These are phyloP conservation scores for Botrytis tulipae DNA, from an alignment of 2,329 filamentous ascomycete genomes.

Conservation along the genomic window DNA sequence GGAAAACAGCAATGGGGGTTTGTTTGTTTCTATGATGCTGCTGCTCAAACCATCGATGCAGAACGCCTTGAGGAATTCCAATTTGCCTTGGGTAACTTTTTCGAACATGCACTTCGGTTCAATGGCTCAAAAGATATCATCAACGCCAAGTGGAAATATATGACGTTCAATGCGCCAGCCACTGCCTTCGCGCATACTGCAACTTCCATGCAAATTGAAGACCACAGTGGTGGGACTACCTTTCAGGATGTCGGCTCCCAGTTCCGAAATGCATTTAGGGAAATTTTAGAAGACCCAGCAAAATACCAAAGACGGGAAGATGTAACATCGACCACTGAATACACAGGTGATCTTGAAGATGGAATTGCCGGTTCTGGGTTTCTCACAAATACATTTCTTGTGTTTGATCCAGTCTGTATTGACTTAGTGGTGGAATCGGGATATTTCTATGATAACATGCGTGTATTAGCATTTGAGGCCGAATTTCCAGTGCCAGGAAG, in stretches of 20 bases:
- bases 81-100: neutral
- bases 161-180: neutral
- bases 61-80: neutral
- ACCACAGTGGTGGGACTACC: neutral
- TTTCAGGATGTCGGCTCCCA: neutral
- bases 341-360: neutral
- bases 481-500: neutral
- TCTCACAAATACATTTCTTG: slow-evolving; percentile 9
- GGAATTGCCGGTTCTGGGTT: neutral
- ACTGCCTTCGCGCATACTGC: neutral
- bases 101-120: neutral
- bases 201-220: no score
- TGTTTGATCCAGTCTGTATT: neutral
- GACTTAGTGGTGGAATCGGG: neutral
- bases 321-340: neutral
- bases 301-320: neutral
- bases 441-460: neutral
- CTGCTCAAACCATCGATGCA: neutral
- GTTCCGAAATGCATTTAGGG: neutral
- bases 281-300: neutral
- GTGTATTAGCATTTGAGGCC: neutral
- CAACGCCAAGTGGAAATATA: neutral
- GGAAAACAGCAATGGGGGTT: neutral
- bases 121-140: slow-evolving; percentile 10
- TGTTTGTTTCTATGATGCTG: neutral